A percentile compares a stretch with the other conserved stretches of the same genome.
phyloP scores from a whole-genome alignment of 495 filamentous ascomycete genomes.

The Recurvomyces mirabilis region DNA sequence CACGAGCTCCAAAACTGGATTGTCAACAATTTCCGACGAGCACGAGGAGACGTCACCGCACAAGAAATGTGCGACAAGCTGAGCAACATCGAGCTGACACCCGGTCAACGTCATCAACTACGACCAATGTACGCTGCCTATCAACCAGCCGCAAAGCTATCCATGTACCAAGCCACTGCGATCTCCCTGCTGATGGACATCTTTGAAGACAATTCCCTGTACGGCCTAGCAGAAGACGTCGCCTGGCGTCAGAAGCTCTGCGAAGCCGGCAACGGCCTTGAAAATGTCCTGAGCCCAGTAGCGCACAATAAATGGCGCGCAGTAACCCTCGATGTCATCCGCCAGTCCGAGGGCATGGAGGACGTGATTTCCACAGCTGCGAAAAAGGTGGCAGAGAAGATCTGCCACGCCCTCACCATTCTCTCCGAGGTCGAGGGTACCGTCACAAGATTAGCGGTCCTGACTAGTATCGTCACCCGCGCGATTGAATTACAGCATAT shows the following conservation, averaged over 20 bases:
- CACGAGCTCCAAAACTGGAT: constrained; percentile 31
- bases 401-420: neutral
- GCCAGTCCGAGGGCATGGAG: constrained; percentile 7
- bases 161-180: constrained; percentile 27
- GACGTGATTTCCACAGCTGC: neutral
- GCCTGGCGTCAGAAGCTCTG: constrained; percentile 4
- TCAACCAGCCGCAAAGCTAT: constrained; percentile 17
- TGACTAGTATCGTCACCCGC: constrained; percentile 11
- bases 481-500: constrained; percentile 16
- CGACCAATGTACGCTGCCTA: constrained; percentile 17
- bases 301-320: constrained; percentile 16
- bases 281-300: neutral
- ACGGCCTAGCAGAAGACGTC: constrained; percentile 22
- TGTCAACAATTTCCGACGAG: constrained; percentile 27
- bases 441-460: neutral
- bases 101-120: constrained; percentile 1
- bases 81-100: neutral
- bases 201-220: constrained; percentile 22
- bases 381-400: constrained; percentile 2
- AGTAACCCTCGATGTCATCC: constrained; percentile 13
- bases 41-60: constrained; percentile 6
- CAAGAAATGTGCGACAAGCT: constrained; percentile 6
- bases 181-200: constrained; percentile 23
- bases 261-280: constrained; percentile 4
- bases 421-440: constrained; percentile 8